Base-by-base conservation (phyloP, 768 basidiomycete genomes). In the Boletus eberwhitei region DNA sequence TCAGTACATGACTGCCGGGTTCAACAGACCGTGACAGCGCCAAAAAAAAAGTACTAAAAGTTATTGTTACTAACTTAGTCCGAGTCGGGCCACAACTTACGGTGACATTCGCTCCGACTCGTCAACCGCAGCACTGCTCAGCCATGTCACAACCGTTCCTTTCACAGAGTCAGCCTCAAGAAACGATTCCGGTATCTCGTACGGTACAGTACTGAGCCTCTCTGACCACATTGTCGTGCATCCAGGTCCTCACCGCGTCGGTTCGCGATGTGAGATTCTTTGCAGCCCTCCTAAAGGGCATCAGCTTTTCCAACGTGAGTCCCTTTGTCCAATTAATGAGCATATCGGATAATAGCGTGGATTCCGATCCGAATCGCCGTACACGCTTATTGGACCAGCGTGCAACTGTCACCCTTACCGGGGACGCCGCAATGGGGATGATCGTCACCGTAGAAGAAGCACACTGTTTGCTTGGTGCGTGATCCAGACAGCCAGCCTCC, bases 401-500 rank as follows among this genome's bases (percentile, higher is more conserved):
- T 58, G 94, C 90, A 16, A 87, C 83, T 1, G 75, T 97, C 41
- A 84, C 79, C 13, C 78, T 93, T n/a, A 79, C 82, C 22, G 74
- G 79, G 17, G 67, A 61, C 39, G 74, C 77, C 29, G 93, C 91
- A 2, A 69, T 97, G 38, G 94, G 93, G 1, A 73, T 97, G 58
- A 81, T 82, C 13, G 79, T 97, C 29, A 82, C 83, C 19, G 93
- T 92, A 11, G 93, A 98, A 72, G 93, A 97, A 68, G 84, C 89
- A 2, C 79, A 88, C 35, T 85, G 88, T 1, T 75, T 96, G 8
- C 76, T 88, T 29, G 94, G 94, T 91, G 64, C 57, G 77, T 71
- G 45, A 48, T 9, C 40, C 31, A 8, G 31, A 26, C 56, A 31
- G 35, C 47, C 44, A 48, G 43, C 39, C 34, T 57, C 44, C 52